Base-by-base conservation (phyloP, 2,329 filamentous ascomycete species). In the Fusarium pseudograminearum region DNA sequence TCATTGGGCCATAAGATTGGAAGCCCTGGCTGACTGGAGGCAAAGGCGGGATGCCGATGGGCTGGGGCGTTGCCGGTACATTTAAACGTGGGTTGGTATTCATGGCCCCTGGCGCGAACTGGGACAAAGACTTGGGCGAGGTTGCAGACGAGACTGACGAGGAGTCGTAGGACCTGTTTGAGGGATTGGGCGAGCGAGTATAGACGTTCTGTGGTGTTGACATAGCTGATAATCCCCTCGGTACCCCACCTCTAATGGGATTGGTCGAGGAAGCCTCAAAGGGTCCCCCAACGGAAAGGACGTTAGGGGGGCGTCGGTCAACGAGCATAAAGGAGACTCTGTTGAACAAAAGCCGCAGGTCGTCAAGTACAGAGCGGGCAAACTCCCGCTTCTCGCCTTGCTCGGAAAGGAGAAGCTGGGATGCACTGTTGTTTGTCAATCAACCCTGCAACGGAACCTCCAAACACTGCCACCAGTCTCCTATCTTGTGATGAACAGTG, bases 71-170 rank as follows among this genome's bases (percentile, higher is more conserved):
- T 61, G 84, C 81, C 42, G 80, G 79, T 73, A 82, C 80, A 76
- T 83, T 83, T 55, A 84, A 78, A 73, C 86, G 83, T 60, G 83
- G 80, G 71, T 82, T 85, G 67, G 83, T 79, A 76, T 82, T 83
- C 82, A 89, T 84, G 67, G 86, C 78, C 57, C 83, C 84, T 70
- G 83, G 72, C 5, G 86, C 77, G 76, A 87, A 87, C 73, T 85
- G 83, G 65, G 83, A 79, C 59, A 84, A 81, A 57, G 84, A 83
- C 71, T 84, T 84, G 51, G 88, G 88, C 22, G 88, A 90, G 30
- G 87, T 85, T 59, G 87, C 84, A 61, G 88, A 89, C 28, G 87
- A 89, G 73, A 88, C 86, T 48, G 87, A 88, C 14, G 87, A 89
- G 63, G 87, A 89, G 79, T 89, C 87, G 83, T 88, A 90, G 70